Conservation (phyloP, 83 land plant species). For the Thuja plicata region DNA sequence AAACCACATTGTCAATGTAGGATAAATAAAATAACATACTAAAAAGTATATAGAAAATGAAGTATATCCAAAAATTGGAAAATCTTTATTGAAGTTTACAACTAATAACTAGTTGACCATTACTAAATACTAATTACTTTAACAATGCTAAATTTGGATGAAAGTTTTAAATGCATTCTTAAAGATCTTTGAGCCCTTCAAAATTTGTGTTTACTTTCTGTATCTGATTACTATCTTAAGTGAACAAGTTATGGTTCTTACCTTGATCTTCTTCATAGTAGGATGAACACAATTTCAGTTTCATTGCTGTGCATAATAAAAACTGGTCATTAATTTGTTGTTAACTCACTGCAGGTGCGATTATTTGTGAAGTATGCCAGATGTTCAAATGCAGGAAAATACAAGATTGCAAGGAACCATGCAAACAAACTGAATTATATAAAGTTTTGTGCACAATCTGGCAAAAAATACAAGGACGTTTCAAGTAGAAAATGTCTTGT, state of each 20-base stretch:
- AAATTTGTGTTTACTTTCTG: not conserved
- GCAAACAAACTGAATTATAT: not conserved
- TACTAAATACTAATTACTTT: too few relatives aligned
- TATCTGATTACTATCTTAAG: not conserved
- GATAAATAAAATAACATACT: too few relatives aligned
- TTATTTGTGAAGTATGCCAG: constrained; percentile 3
- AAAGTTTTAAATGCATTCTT: not conserved
- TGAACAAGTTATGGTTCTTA: not conserved
- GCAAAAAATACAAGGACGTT: not conserved
- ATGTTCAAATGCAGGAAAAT: not conserved
- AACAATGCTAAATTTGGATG: not conserved
- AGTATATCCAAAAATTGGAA: too few relatives aligned
- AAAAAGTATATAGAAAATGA: too few relatives aligned
- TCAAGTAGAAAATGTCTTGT: not conserved
- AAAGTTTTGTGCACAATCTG: not conserved
- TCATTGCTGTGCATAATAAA: not conserved
- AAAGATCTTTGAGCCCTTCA: not conserved
- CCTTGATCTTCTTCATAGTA: not conserved
- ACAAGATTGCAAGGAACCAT: not conserved
- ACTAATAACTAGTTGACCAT: too few relatives aligned
- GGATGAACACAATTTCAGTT: not conserved
- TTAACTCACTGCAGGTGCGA: not conserved
- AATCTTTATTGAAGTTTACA: too few relatives aligned
- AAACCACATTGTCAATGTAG: too few relatives aligned
- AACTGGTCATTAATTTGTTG: not conserved